Conservation (phyloP, 345 rosid genomes). For the Reutealis trisperma region DNA sequence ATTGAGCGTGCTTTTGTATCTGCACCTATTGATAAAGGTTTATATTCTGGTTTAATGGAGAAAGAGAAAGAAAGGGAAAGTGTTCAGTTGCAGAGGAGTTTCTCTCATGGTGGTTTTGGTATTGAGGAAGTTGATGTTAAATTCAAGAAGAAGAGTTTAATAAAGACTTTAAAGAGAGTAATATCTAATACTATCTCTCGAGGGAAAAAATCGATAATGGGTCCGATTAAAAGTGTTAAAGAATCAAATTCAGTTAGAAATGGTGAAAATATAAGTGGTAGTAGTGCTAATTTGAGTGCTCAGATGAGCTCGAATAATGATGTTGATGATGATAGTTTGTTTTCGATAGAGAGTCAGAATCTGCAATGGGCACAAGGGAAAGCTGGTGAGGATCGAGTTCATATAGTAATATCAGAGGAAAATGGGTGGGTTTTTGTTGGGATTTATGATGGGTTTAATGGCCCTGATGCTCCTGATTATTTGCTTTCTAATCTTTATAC, state of each 20-base stretch:
- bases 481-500: slow-evolving; percentile 62
- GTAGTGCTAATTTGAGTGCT: slow-evolving; percentile 6
- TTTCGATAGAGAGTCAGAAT: slow-evolving; percentile 49
- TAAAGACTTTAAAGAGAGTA: slow-evolving; percentile 41
- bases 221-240: slow-evolving; percentile 58
- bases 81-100: slow-evolving; percentile 64
- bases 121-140: slow-evolving; percentile 16
- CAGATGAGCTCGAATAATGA: background rate
- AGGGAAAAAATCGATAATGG: slow-evolving; percentile 59
- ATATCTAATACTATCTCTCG: slow-evolving; percentile 62
- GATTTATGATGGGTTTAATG: slow-evolving; percentile 91
- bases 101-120: slow-evolving; percentile 60
- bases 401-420: slow-evolving; percentile 83
- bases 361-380: slow-evolving; percentile 96
- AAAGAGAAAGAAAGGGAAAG: slow-evolving; percentile 25
- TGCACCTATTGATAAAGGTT: slow-evolving; percentile 20
- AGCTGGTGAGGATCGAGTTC: slow-evolving; percentile 96
- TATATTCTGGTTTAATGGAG: slow-evolving; percentile 46
- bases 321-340: slow-evolving; percentile 28
- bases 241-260: slow-evolving; percentile 29
- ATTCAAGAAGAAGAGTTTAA: slow-evolving; percentile 12
- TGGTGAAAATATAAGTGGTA: slow-evolving; percentile 1
- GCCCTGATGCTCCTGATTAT: slow-evolving; percentile 94
- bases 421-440: slow-evolving; percentile 88
- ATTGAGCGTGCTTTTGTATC: slow-evolving; percentile 51